Conservation (phyloP, 1,284 basidiomycete species). For the Austroboletus novae-zelandiae region DNA sequence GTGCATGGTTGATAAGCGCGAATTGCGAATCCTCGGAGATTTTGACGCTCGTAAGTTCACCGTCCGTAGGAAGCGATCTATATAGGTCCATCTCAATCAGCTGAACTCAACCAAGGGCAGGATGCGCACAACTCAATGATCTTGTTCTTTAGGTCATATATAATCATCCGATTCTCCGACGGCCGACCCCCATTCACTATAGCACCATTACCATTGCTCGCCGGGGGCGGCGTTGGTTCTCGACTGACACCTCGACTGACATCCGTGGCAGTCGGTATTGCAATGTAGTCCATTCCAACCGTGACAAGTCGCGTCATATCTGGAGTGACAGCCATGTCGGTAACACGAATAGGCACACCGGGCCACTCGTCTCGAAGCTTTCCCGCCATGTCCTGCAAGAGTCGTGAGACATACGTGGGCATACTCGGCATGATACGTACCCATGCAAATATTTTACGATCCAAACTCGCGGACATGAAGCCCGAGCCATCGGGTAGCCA, state of each 20-base stretch:
- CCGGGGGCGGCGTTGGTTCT: constrained; percentile 37
- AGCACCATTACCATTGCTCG: constrained; percentile 38
- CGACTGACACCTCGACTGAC: constrained; percentile 29
- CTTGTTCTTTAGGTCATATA: constrained; percentile 72
- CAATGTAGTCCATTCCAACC: constrained; percentile 64
- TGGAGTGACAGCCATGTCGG: constrained; percentile 85
- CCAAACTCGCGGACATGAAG: constrained; percentile 89
- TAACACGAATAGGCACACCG: constrained; percentile 79
- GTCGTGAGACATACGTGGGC: constrained; percentile 12
- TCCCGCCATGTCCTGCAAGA: constrained; percentile 68
- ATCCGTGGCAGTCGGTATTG: constrained; percentile 29
- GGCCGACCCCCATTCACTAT: constrained; percentile 38
- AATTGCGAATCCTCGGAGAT: constrained; percentile 86
- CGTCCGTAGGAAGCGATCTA: constrained; percentile 67
- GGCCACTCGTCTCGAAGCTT: constrained; percentile 69
- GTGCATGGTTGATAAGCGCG: constrained; percentile 84
- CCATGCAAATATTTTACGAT: constrained; percentile 88
- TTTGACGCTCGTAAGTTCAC: constrained; percentile 86
- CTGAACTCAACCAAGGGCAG: constrained; percentile 12
- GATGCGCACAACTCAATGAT: constrained; percentile 58
- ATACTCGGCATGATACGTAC: constrained; percentile 43
- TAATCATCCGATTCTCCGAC: constrained; percentile 64
- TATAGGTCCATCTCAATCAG: constrained; percentile 13
- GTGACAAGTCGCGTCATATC: constrained; percentile 83
- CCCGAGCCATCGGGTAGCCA: constrained; percentile 90